Evolutionary conservation across 2,329 filamentous ascomycete species (phyloP), one percentile per base, ranked within the genome.

Genomic region (Pseudomassariella vexata): DNA sequence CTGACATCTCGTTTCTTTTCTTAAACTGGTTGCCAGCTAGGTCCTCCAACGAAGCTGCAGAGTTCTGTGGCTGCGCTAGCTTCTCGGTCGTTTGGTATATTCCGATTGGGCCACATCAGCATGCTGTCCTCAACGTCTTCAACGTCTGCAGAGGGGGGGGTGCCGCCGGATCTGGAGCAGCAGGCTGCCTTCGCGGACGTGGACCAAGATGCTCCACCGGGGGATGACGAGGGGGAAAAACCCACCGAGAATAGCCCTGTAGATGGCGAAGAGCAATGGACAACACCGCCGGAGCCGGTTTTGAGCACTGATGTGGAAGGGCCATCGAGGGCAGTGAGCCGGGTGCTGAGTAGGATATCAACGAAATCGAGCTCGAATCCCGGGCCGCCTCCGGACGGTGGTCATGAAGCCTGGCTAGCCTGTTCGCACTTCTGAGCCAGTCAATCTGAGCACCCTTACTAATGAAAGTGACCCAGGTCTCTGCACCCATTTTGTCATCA

Each of bases 301-400:
- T 35, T 52, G 14, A 30, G 49, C 24, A 38, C 44, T 8, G 41
- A 49, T 9, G 47, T 46, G 4, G 31, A 35, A 21, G 46, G 49
- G 4, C 28, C 53, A 12, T 36, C 50, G 2, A 49, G 53, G 11
- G 41, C 56, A 0, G 26, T 66, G 2, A 50, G 44, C 31, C 57
- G 62, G 2, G 58, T 63, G 5, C 37, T 68, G 9, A 68, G 63
- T 38, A 50, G 56, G 11, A 56, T 61, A 4, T 63, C 58, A 12
- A 60, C 62, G 2, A 58, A 52, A 22, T 60, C 60, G 1, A 63
- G 54, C 27, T 46, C 53, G 29, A 56, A 64, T 23, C 62, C 62
- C 0, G 62, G 63, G 0, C 68, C 68, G 14, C 68, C 70, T 1
- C 70, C 70, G 0, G 67, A 75, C 18, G 70, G 69, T 3, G 70